phyloP scores from a whole-genome alignment of 371 early-diverging fungal genomes.

The Thermomucor indicae-seudaticae region DNA sequence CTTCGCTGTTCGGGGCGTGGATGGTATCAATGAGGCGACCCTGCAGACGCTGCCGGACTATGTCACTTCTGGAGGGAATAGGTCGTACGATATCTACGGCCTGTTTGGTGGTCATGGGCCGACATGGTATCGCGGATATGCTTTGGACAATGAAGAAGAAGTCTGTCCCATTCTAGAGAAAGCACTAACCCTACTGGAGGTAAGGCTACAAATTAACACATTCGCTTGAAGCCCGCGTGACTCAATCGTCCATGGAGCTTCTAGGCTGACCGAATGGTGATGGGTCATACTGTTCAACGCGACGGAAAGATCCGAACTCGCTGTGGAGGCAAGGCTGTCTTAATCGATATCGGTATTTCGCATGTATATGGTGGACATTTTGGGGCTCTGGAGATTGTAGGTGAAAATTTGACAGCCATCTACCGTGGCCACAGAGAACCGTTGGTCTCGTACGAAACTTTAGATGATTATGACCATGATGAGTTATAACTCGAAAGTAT shows the following conservation, averaged over 20 bases:
- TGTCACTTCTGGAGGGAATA: conserved; percentile 20
- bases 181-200: conserved; percentile 47
- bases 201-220: conserved; percentile 6
- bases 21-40: conserved; percentile 53
- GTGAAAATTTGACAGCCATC: conserved; percentile 24
- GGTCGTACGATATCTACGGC: conserved; percentile 23
- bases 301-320: conserved; percentile 60
- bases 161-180: conserved; percentile 49
- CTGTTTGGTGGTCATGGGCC: conserved; percentile 47
- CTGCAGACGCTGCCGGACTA: conserved; percentile 28
- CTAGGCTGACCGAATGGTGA: conserved; percentile 72
- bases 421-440: conserved; percentile 15
- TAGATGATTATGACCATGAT: too few relatives aligned
- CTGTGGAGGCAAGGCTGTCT: conserved; percentile 57
- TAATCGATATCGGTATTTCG: conserved; percentile 78
- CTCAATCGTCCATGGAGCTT: too few relatives aligned
- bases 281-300: conserved; percentile 74
- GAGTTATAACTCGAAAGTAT: too few relatives aligned
- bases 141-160: conserved; percentile 43
- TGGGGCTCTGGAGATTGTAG: conserved; percentile 58
- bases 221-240: too few relatives aligned
- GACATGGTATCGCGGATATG: conserved; percentile 68
- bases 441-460: not conserved
- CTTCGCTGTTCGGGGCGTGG: conserved; percentile 48
- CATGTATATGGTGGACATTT: conserved; percentile 57